Evolutionary conservation across 2,329 filamentous ascomycete genomes (phyloP).

Genomic region (Chrysoporthe austroafricana): DNA sequence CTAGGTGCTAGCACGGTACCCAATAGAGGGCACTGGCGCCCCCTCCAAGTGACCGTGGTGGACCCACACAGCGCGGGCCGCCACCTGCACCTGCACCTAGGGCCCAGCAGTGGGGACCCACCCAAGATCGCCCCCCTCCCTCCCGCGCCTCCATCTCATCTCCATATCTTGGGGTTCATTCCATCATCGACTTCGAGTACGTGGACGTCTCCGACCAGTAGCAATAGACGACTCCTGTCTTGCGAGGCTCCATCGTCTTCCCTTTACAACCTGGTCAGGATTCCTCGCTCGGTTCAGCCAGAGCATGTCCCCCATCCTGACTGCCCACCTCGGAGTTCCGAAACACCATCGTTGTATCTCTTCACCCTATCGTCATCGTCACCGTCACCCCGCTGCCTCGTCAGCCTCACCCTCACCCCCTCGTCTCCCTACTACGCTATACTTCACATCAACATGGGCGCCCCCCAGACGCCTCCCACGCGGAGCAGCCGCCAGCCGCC

Average conservation of each 20-base stretch:
- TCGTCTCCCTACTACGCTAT: neutral
- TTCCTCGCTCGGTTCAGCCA: too few species aligned
- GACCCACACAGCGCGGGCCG: neutral
- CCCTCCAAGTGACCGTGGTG: too few species aligned
- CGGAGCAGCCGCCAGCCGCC: neutral
- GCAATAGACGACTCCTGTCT: neutral
- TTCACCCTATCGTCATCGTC: too few species aligned
- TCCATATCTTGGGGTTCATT: neutral
- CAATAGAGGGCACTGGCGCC: too few species aligned
- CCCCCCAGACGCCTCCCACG: neutral
- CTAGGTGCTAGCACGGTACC: too few species aligned
- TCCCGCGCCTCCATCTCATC: too few species aligned
- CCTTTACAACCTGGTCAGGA: neutral
- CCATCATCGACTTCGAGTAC: slow-evolving; percentile 9
- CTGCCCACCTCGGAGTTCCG: too few species aligned
- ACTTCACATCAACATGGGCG: neutral
- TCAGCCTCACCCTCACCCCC: neutral
- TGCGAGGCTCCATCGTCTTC: neutral
- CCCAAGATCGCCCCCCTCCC: neutral
- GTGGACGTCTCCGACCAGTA: neutral
- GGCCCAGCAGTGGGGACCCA: neutral
- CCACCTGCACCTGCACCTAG: neutral
- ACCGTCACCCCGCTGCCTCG: neutral
- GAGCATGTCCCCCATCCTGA: too few species aligned
- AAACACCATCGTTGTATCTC: too few species aligned